Evolutionary conservation across 495 filamentous ascomycete genomes (phyloP).

Genomic region (Hypoxylon fuscum): DNA sequence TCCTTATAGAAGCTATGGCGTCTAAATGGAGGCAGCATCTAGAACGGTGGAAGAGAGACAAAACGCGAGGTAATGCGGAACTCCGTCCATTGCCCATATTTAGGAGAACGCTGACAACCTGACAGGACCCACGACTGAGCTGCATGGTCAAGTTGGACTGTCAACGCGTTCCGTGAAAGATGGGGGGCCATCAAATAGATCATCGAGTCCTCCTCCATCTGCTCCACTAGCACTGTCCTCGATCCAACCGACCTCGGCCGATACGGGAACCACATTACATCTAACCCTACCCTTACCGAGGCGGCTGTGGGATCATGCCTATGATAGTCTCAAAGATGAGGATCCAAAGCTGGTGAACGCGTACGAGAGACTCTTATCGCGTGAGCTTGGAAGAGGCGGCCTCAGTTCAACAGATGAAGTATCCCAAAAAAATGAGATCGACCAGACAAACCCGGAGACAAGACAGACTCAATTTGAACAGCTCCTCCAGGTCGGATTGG

Average conservation of each 20-base stretch:
- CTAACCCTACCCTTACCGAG: constrained; percentile 1
- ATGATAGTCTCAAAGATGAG: constrained; percentile 29
- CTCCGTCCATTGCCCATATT: not conserved
- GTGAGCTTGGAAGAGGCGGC: constrained; percentile 12
- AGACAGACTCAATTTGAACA: constrained; percentile 19
- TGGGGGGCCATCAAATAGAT: not conserved
- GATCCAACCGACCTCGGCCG: not conserved
- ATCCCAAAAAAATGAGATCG: constrained; percentile 15
- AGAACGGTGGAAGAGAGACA: not conserved
- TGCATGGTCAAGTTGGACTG: not conserved
- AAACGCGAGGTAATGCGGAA: not conserved
- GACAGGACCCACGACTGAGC: not conserved
- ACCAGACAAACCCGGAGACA: constrained; percentile 3
- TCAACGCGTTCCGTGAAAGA: not conserved
- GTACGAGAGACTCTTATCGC: constrained; percentile 32
- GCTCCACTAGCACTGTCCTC: not conserved
- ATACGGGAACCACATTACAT: not conserved
- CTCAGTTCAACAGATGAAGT: not conserved
- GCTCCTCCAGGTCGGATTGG: constrained; percentile 22
- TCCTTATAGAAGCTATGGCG: not conserved
- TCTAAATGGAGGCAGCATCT: not conserved
- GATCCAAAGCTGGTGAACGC: constrained; percentile 22
- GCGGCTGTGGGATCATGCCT: constrained; percentile 29
- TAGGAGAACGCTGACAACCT: not conserved
- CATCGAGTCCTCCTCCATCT: not conserved